These are phyloP conservation scores for Naganishia sp. DNA, from an alignment of 1,284 basidiomycete genomes.

Conservation along the genomic window DNA sequence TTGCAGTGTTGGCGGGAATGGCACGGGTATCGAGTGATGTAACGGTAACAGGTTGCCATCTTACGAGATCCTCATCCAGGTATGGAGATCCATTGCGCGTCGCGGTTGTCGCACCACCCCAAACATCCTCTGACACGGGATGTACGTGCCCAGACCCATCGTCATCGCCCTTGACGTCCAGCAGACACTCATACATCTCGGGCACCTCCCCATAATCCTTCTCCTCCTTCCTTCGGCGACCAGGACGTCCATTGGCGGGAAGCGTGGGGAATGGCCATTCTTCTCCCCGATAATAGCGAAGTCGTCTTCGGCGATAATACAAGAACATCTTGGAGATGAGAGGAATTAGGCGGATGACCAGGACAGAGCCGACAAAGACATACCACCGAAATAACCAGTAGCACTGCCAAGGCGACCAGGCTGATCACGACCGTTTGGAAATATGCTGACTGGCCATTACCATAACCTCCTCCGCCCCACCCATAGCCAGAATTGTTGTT, in stretches of 20 bases:
- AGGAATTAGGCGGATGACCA: neutral
- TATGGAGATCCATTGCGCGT: conserved; percentile 2
- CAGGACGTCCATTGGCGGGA: conserved; percentile 19
- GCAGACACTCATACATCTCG: conserved; percentile 32
- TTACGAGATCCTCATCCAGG: conserved; percentile 5
- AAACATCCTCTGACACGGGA: neutral
- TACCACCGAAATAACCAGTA: conserved; percentile 32
- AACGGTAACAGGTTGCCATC: conserved; percentile 29
- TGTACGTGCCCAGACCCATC: neutral
- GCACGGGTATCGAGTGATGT: conserved; percentile 18
- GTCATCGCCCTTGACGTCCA: conserved; percentile 18
- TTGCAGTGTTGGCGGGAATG: neutral
- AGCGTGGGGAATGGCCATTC: conserved; percentile 33
- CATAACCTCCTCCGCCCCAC: conserved; percentile 19
- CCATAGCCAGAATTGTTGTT: conserved; percentile 5
- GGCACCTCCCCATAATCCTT: conserved; percentile 32
- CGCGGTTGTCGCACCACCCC: conserved; percentile 3
- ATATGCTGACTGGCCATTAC: conserved; percentile 18
- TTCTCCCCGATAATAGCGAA: conserved; percentile 27
- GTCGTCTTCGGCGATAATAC: conserved; percentile 31
- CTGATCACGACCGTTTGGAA: conserved; percentile 35
- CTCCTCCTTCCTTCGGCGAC: conserved; percentile 16
- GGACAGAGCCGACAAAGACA: neutral
- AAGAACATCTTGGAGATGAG: conserved; percentile 27
- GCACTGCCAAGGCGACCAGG: conserved; percentile 32